Base-by-base conservation (phyloP, 2,329 filamentous ascomycete genomes). In the Penicillium sp. region DNA sequence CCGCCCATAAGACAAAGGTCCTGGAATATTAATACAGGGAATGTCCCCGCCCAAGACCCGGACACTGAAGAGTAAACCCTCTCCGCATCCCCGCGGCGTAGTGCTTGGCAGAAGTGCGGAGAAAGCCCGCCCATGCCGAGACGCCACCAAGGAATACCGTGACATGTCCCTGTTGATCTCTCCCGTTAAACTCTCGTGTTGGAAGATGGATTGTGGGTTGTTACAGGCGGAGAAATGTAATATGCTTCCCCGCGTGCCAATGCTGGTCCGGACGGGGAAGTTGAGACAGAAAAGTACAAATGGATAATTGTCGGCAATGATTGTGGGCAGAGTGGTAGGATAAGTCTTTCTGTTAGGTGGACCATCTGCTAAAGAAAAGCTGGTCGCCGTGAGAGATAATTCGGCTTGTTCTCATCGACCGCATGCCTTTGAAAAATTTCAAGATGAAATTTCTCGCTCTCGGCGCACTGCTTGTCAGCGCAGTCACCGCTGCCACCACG, bases 141-240 rank as follows among this genome's bases (percentile, higher is more conserved):
- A 37, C 7, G 55, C 39, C 39, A 43, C 45, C 28, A 49, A 6
- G 28, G 28, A 50, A 22, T 39, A 22, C 25, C n/a, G 37, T 20
- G 8, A 48, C 28, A 39, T 38, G 35, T 47, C 38, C 11, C 17
- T 63, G 63, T 31, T 56, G 58, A 63, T 58, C 54, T 41, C 25
- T 52, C 48, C n/a, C n/a, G 17, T n/a, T 31, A 14, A 12, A 11
- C 20, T 31, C 20, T 45, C 41, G 31, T 49, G 1, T 25, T 20
- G 45, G 20, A 0, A 2, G 28, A 20, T 52, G 1, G 25, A 62
- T 50, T 49, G 57, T n/a, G 43, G 17, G 4, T 38, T 69, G 50
- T 59, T 62, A 71, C 61, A 70, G 67, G 68, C 62, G 68, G 68
- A 69, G 59, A 69, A 70, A 70, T 58, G 59, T 48, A 12, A 28